phyloP scores from a whole-genome alignment of 306 rosid species.

The Castanea mollissima region DNA sequence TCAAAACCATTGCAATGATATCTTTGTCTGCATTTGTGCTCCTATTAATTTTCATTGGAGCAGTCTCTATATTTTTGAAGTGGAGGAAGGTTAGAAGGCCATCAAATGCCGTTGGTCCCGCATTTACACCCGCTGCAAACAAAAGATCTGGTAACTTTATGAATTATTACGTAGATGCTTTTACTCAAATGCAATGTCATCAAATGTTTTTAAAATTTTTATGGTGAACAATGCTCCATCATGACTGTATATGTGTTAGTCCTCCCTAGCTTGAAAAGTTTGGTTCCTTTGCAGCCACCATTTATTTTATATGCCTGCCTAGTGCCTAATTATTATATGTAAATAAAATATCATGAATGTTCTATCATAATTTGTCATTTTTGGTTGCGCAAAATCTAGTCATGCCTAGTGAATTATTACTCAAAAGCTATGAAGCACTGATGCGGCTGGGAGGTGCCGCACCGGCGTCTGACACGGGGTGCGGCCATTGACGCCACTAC shows the following conservation, averaged over 20 bases:
- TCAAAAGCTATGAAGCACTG: neutral
- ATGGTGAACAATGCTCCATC: conserved; percentile 19
- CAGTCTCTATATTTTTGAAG: conserved; percentile 48
- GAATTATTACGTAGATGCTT: conserved; percentile 15
- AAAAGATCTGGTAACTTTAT: conserved; percentile 70
- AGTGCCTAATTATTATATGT: neutral
- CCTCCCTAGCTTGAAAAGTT: neutral
- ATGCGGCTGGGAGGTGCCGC: too few species aligned
- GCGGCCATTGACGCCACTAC: too few species aligned
- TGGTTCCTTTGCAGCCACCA: conserved; percentile 3
- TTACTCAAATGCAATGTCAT: conserved; percentile 6
- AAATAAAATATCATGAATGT: neutral
- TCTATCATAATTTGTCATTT: neutral
- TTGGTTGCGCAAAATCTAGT: neutral
- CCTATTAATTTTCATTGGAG: conserved; percentile 63
- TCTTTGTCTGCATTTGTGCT: conserved; percentile 72
- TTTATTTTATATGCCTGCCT: conserved; percentile 1
- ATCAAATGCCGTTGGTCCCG: conserved; percentile 64
- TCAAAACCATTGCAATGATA: conserved; percentile 55
- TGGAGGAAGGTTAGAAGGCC: conserved; percentile 71
- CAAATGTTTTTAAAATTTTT: neutral
- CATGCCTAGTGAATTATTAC: neutral
- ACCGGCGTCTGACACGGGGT: too few species aligned
- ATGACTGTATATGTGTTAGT: conserved; percentile 1
- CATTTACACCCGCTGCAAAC: conserved; percentile 51